These are phyloP conservation scores for Herpetospermum pedunculosum DNA, from an alignment of 306 rosid genomes.

Conservation along the genomic window DNA sequence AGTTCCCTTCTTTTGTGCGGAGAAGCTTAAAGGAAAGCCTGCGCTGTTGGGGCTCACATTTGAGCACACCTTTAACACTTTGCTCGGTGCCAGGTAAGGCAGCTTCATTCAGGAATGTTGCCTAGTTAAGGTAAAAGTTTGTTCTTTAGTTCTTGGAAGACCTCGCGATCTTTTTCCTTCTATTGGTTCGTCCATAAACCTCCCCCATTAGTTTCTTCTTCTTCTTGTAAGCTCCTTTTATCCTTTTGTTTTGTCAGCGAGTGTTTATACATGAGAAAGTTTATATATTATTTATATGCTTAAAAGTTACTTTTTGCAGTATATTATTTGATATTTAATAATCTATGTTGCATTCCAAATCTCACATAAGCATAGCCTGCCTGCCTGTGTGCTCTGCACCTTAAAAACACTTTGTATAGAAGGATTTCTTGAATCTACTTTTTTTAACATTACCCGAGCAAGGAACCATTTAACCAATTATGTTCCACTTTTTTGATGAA, in stretches of 20 bases:
- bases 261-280: not conserved
- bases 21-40: not conserved
- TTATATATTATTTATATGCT: not conserved
- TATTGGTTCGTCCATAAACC: not conserved
- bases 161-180: not conserved
- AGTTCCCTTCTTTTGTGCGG: not conserved
- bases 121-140: not conserved
- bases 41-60: not conserved
- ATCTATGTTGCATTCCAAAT: not conserved
- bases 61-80: not conserved
- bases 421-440: not conserved
- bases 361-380: not conserved
- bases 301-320: not conserved
- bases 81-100: not conserved
- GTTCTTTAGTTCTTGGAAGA: not conserved
- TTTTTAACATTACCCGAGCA: not conserved
- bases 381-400: not conserved
- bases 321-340: not conserved
- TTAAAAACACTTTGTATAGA: not conserved
- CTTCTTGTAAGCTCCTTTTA: not conserved
- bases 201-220: not conserved
- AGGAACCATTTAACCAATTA: not conserved
- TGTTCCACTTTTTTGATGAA: not conserved
- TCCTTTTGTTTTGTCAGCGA: not conserved
- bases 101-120: not conserved